phyloP scores from a whole-genome alignment of 2,329 filamentous ascomycete species.

The Penicillium sp. region DNA sequence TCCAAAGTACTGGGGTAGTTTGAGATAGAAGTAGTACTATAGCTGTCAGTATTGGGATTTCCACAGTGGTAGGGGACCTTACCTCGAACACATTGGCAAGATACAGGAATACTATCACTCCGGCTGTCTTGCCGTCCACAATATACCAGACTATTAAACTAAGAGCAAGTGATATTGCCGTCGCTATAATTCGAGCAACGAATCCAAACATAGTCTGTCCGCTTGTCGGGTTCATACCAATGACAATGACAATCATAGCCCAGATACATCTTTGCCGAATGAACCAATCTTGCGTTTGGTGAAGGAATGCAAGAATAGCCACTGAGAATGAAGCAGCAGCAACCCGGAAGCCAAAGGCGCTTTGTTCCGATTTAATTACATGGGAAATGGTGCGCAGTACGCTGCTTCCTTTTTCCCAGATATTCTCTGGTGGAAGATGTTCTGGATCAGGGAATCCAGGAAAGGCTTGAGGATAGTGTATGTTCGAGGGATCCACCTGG shows the following conservation, averaged over 20 bases:
- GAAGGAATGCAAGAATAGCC: conserved; percentile 66
- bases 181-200: conserved; percentile 64
- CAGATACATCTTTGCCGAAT: conserved; percentile 68
- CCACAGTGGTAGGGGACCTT: neutral
- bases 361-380: conserved; percentile 64
- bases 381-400: conserved; percentile 56
- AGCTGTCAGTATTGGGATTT: conserved; percentile 1
- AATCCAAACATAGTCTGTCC: conserved; percentile 72
- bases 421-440: conserved; percentile 64
- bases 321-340: conserved; percentile 71
- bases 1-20: conserved; percentile 63
- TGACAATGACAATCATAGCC: conserved; percentile 73
- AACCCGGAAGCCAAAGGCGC: conserved; percentile 68
- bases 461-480: conserved; percentile 55
- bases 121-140: conserved; percentile 60
- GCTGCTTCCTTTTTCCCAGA: conserved; percentile 63
- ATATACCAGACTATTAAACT: conserved; percentile 72
- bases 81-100: conserved; percentile 61
- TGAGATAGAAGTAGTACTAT: conserved; percentile 66
- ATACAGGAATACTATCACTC: conserved; percentile 68
- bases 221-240: conserved; percentile 67
- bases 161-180: conserved; percentile 61
- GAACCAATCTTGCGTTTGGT: conserved; percentile 66
- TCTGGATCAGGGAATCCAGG: conserved; percentile 59
- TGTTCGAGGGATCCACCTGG: conserved; percentile 42